Base-by-base conservation (phyloP, 1,284 basidiomycete genomes). In the Ceratobasidium sp. region DNA sequence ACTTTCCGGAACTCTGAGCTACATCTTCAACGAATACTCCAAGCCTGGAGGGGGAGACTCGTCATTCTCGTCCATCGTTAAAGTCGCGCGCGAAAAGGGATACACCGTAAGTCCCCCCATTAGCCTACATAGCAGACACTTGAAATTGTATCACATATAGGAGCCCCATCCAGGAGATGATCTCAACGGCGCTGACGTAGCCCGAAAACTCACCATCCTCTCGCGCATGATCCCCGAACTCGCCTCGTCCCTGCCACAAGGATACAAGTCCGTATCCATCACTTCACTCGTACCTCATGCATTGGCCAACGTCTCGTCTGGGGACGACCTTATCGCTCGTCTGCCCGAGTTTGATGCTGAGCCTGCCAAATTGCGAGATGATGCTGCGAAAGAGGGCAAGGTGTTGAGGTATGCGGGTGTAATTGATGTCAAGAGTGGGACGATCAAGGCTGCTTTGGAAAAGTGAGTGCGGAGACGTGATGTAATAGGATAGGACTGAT, bases 1-100 rank as follows among this genome's bases (percentile, higher is more conserved):
- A 45, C 90, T 96, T 79, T 94, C 92, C 7, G 96, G 96, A 2
- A 99, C 96, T 0, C 88, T 99, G 82, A 94, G 91, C 77, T 99
- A 99, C 82, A 98, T 99, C 80, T 99, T 99, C 85, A 99, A 99
- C 81, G 90, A 95, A 74, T 99, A 95, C 78, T 94, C 91, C 3
- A 87, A 85, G 0, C 85, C 85, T 0, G 80, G 80, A 25, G 79
- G 82, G 27, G 84, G 82, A 52, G 86, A 87, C 0, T 86, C 87
- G 0, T 80, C 81, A 42, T 98, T 99, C 80, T 96, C 93, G 1
- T 89, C 93, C 20, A 90, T 99, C 56, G 96, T 99, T 73, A 87
- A 87, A 73, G 79, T 90, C 45, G 97, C 97, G 15, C 91, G 94
- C 69, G 91, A 93, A 75, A 92, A 93, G 75, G 97, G 96, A 0